These are phyloP conservation scores for Didymella arachidicola DNA, from an alignment of 2,329 filamentous ascomycete species.

Conservation along the genomic window DNA sequence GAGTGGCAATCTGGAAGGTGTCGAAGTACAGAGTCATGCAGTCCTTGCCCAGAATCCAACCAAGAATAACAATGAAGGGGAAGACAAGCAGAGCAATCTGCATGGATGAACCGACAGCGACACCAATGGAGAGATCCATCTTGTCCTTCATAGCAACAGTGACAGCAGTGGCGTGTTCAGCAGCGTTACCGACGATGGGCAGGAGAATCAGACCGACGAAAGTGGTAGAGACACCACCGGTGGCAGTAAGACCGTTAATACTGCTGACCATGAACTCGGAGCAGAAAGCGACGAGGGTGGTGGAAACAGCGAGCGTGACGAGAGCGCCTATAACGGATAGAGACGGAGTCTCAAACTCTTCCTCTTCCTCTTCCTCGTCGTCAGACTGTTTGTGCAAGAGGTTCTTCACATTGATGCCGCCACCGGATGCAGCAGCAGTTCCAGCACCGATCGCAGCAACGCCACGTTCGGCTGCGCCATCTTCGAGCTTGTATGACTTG, in stretches of 20 bases:
- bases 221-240: conserved; percentile 61
- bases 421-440: conserved; percentile 59
- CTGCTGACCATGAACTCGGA: conserved; percentile 70
- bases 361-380: conserved; percentile 56
- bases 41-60: conserved; percentile 66
- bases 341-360: conserved; percentile 78
- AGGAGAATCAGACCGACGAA: conserved; percentile 71
- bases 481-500: conserved; percentile 55
- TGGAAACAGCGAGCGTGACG: conserved; percentile 73
- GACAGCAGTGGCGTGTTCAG: conserved; percentile 70
- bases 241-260: conserved; percentile 63
- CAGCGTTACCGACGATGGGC: conserved; percentile 71
- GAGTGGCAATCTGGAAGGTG: conserved; percentile 78
- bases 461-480: conserved; percentile 59
- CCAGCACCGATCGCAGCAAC: conserved; percentile 63
- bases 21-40: conserved; percentile 83
- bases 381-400: conserved; percentile 50
- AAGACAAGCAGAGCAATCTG: conserved; percentile 70
- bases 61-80: conserved; percentile 67
- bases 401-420: conserved; percentile 59
- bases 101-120: conserved; percentile 70
- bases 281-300: conserved; percentile 80
- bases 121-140: conserved; percentile 72
- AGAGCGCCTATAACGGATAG: conserved; percentile 77
- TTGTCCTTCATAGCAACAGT: conserved; percentile 70